Percentiles rank a stretch among this genome's conserved stretches.
Evolutionary conservation across 441 rosid genomes (phyloP).

Genomic region (Populus trichocarpa): DNA sequence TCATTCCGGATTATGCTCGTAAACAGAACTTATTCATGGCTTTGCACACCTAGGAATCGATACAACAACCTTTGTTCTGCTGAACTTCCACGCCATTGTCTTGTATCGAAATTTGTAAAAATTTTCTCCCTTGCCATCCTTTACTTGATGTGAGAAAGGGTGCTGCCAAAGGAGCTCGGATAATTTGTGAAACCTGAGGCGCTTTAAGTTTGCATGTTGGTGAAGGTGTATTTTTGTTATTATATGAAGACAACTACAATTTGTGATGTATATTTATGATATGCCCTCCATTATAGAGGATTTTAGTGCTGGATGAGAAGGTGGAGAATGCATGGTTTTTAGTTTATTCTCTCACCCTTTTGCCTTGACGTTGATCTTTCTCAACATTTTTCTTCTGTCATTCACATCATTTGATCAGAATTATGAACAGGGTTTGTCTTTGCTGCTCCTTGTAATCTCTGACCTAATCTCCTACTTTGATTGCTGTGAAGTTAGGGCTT

Average conservation of each 20-base stretch:
- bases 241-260: conserved; percentile 6
- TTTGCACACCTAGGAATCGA: conserved; percentile 38
- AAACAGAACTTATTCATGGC: conserved; percentile 94
- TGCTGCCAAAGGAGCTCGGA: conserved; percentile 18
- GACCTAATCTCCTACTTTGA: background rate
- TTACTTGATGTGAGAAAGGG: background rate
- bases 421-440: background rate
- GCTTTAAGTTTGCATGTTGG: conserved; percentile 27
- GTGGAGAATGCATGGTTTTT: background rate
- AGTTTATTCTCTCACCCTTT: background rate
- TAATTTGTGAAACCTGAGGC: conserved; percentile 20
- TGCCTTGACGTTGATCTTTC: background rate
- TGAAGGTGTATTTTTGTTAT: conserved; percentile 10
- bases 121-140: background rate
- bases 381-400: background rate
- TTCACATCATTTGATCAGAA: background rate
- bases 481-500: background rate
- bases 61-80: conserved; percentile 11
- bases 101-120: conserved; percentile 20
- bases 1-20: conserved; percentile 84
- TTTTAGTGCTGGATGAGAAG: background rate
- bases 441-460: background rate
- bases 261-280: conserved; percentile 24
- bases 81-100: conserved; percentile 1
- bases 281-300: background rate